Conservation (phyloP, 345 rosid species). For the Cardamine chenopodiifolia region DNA sequence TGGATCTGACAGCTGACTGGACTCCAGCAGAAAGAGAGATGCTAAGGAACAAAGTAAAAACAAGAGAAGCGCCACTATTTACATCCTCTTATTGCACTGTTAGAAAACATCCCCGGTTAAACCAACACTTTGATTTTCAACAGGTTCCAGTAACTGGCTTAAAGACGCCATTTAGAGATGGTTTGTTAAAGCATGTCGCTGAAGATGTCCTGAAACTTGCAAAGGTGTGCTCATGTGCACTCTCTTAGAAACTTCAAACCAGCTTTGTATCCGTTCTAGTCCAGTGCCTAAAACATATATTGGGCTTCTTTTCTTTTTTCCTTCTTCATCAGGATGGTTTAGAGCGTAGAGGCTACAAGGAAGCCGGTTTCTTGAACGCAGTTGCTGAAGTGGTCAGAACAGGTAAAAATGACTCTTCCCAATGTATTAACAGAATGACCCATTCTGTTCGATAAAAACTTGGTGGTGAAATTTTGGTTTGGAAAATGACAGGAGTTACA, state of each 20-base stretch:
- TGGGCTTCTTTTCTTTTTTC: not conserved
- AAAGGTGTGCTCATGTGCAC: slow-evolving; percentile 54
- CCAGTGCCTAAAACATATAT: slow-evolving; percentile 3
- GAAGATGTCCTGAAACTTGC: slow-evolving; percentile 84
- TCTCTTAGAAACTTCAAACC: not conserved
- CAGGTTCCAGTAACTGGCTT: slow-evolving; percentile 89
- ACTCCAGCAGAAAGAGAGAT: slow-evolving; percentile 85
- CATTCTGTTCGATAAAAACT: not conserved
- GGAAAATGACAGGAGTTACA: slow-evolving; percentile 64
- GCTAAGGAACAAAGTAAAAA: slow-evolving; percentile 78
- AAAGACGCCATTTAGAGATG: slow-evolving; percentile 91
- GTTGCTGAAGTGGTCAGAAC: slow-evolving; percentile 85
- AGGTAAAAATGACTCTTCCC: slow-evolving; percentile 51
- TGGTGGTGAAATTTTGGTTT: not conserved
- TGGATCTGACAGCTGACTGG: slow-evolving; percentile 94
- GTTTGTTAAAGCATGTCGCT: slow-evolving; percentile 71
- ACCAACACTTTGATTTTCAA: slow-evolving; percentile 22
- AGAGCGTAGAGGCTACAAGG: slow-evolving; percentile 95
- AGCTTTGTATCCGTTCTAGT: not conserved
- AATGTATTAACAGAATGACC: not conserved
- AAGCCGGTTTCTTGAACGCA: slow-evolving; percentile 81
- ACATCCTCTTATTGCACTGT: not conserved
- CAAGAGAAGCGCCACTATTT: slow-evolving; percentile 1
- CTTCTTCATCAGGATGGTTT: slow-evolving; percentile 73
- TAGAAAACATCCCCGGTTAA: not conserved